Evolutionary conservation across 768 basidiomycete species (phyloP).

Genomic region (Paxillus rubicundulus): DNA sequence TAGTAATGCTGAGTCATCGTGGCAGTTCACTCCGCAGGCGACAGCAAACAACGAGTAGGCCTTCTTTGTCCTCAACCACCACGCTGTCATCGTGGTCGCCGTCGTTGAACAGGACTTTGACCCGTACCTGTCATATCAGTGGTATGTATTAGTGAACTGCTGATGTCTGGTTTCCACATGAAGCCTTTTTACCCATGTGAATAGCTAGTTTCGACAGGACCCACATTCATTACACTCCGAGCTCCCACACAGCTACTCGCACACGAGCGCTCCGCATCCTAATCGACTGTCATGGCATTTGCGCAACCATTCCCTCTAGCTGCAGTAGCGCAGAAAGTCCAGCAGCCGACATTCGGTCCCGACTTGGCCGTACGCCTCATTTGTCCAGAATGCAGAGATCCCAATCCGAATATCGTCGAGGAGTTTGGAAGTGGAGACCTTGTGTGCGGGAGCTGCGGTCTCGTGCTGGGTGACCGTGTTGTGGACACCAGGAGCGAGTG

Average conservation of each 20-base stretch:
- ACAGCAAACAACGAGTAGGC: constrained; percentile 3
- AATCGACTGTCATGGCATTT: constrained; percentile 51
- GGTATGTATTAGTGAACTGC: constrained; percentile 12
- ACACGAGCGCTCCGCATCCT: constrained; percentile 9
- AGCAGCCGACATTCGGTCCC: constrained; percentile 66
- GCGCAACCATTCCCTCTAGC: constrained; percentile 81
- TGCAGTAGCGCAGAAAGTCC: constrained; percentile 44
- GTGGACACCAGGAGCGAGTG: constrained; percentile 99
- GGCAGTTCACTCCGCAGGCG: constrained; percentile 12
- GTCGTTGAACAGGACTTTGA: constrained; percentile 10
- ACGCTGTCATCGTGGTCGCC: constrained; percentile 19
- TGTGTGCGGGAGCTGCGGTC: constrained; percentile 89
- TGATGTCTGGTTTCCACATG: constrained; percentile 7
- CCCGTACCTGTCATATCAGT: constrained; percentile 4
- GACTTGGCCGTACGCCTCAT: constrained; percentile 87
- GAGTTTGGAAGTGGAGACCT: constrained; percentile 98
- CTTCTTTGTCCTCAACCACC: constrained; percentile 22
- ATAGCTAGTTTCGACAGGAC: constrained; percentile 19
- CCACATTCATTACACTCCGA: constrained; percentile 26
- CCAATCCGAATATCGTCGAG: constrained; percentile 92
- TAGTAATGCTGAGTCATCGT: constrained; percentile 23
- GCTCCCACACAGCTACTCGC: constrained; percentile 10
- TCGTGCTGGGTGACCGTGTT: constrained; percentile 93
- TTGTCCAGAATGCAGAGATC: constrained; percentile 93
- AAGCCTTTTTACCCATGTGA: constrained; percentile 7